Evolutionary conservation across 345 rosid species (phyloP), one percentile per base, ranked within the genome.

Genomic region (Eucalyptus tenuipes): DNA sequence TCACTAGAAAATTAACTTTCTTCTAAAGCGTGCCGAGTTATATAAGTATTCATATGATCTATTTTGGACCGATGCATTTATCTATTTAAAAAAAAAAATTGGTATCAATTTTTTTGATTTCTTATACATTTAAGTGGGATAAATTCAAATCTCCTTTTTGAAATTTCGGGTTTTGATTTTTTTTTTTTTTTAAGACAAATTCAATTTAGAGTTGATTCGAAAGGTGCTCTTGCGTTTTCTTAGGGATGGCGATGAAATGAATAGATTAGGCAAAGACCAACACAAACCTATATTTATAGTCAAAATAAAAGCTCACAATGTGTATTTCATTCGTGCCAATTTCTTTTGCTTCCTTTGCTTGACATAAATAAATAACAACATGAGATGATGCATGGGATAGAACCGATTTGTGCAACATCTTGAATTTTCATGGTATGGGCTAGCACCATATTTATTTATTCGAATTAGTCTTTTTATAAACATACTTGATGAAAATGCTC

Each of bases 11-110:
- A n/a, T 64, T 14, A 15, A 64, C 40, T 64, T 15, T n/a, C 17
- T 29, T 27, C 68, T 61, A 29, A 61, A 13, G 33, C 0, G 3
- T 25, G 66, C 0, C 0, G 14, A 25, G 4, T 29, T 29, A 13
- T 29, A 2, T 61, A 61, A 61, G 16, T 11, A 1, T 31, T 33
- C 44, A 33, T 33, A 17, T 18, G 13, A 66, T 66, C 40, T 31
- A 66, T 66, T 31, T 64, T 66, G 68, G 68, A 61, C 33, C 3
- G 8, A 29, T 61, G 33, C 15, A 61, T 61, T 61, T 27, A 61
- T 29, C 1, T 61, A 29, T 13, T 61, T 29, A 29, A 61, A 27
- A 16, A 12, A 13, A 61, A 59, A 2, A 61, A 24, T 1, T 13
- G 9, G 1, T 13, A 13, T 29, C 33, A 29, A 61, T 61, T 4